Conservation (phyloP, 2,329 filamentous ascomycete species). For the Phyllosticta citriasiana region DNA sequence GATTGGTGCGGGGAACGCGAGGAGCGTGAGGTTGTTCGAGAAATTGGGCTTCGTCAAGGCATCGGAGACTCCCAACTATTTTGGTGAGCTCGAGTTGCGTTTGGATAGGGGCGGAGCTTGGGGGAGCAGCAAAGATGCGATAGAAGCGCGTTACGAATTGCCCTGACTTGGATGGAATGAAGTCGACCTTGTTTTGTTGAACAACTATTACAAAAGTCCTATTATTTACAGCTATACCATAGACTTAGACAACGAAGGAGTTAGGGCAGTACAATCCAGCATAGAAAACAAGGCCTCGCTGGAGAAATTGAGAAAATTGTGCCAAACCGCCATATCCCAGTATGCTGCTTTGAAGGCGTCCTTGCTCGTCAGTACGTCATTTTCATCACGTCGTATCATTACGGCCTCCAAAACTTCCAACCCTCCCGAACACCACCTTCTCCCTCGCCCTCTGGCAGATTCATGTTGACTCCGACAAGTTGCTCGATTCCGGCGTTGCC, state of each 20-base stretch:
- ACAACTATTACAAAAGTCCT: neutral
- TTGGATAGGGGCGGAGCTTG: neutral
- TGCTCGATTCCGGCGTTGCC: conserved; percentile 78
- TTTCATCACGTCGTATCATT: neutral
- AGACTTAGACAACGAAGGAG: neutral
- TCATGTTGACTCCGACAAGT: conserved; percentile 60
- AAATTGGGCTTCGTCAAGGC: conserved; percentile 46
- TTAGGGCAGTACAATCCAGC: neutral
- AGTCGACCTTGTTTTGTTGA: neutral
- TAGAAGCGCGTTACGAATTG: neutral
- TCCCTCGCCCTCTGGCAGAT: conserved; percentile 11
- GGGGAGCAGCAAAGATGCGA: neutral
- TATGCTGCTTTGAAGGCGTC: neutral
- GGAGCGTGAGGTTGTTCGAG: conserved; percentile 52
- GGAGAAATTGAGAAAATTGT: neutral
- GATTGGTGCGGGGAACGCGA: conserved; percentile 47
- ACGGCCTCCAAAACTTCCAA: conserved; percentile 32
- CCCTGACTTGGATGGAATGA: neutral
- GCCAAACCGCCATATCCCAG: neutral
- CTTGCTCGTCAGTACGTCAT: neutral
- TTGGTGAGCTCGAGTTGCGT: conserved; percentile 56
- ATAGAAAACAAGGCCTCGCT: neutral
- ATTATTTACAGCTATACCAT: neutral
- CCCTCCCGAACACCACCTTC: conserved; percentile 24
- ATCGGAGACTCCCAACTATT: conserved; percentile 48